phyloP scores from a whole-genome alignment of 345 rosid genomes.

The Euphorbia pulcherrima region DNA sequence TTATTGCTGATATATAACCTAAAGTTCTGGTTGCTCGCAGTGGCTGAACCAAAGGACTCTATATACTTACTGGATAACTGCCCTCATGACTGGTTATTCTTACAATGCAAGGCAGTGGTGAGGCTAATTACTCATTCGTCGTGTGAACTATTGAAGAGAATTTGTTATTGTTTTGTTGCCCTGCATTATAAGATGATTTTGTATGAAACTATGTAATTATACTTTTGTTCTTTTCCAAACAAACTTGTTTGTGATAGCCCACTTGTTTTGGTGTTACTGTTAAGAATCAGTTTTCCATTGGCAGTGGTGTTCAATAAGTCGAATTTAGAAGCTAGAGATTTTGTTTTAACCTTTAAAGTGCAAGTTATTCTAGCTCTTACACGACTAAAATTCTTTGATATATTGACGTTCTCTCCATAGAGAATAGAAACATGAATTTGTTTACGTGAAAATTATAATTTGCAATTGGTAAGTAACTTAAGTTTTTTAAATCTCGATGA shows the following conservation, averaged over 20 bases:
- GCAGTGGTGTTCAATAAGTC: background rate
- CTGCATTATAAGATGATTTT: background rate
- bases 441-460: background rate
- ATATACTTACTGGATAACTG: conserved; percentile 81
- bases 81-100: conserved; percentile 98
- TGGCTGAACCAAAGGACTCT: conserved; percentile 81
- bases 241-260: background rate
- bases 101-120: conserved; percentile 99
- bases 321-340: background rate
- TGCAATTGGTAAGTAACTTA: background rate
- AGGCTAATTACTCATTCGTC: conserved; percentile 24
- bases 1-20: conserved; percentile 6
- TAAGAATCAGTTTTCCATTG: background rate
- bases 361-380: background rate
- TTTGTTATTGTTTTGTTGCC: background rate
- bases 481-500: background rate
- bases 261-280: background rate
- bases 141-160: conserved; percentile 1
- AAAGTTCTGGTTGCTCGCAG: conserved; percentile 43
- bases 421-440: background rate
- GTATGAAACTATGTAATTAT: background rate
- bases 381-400: background rate
- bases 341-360: background rate
- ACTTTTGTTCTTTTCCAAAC: background rate
- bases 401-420: background rate